phyloP scores from a whole-genome alignment of 2,329 filamentous ascomycete species.

The Biscogniauxia sp. region DNA sequence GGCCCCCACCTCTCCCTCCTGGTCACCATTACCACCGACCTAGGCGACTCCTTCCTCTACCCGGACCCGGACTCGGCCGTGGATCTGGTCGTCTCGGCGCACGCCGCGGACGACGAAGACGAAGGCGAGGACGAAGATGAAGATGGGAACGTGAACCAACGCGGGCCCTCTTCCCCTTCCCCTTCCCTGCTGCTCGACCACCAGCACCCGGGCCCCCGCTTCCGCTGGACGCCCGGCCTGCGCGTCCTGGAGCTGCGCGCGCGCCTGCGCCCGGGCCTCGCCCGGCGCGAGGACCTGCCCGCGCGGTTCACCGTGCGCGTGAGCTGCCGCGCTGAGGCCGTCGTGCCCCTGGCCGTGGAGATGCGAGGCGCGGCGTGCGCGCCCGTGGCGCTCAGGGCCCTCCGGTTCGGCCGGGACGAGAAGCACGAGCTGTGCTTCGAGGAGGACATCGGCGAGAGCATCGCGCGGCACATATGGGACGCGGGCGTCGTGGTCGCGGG shows the following conservation, averaged over 20 bases:
- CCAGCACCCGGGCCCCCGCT: too few relatives aligned
- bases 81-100: conserved; percentile 38
- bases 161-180: background rate
- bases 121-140: conserved; percentile 2
- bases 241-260: conserved; percentile 38
- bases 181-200: background rate
- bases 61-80: conserved; percentile 44
- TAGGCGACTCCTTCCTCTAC: conserved; percentile 54
- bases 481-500: conserved; percentile 49
- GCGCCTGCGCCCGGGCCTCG: conserved; percentile 17
- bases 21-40: conserved; percentile 56
- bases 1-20: conserved; percentile 35
- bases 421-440: conserved; percentile 40
- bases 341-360: conserved; percentile 26
- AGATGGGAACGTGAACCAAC: background rate
- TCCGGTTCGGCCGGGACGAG: background rate
- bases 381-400: conserved; percentile 21
- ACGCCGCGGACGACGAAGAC: conserved; percentile 27
- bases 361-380: conserved; percentile 19
- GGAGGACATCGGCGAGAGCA: conserved; percentile 59
- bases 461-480: conserved; percentile 60
- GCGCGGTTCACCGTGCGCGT: background rate
- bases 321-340: background rate
- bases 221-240: conserved; percentile 35
- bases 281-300: background rate